Evolutionary conservation across 1,284 basidiomycete species (phyloP), one percentile per base, ranked within the genome.

Genomic region (Microbotryum violaceum): DNA sequence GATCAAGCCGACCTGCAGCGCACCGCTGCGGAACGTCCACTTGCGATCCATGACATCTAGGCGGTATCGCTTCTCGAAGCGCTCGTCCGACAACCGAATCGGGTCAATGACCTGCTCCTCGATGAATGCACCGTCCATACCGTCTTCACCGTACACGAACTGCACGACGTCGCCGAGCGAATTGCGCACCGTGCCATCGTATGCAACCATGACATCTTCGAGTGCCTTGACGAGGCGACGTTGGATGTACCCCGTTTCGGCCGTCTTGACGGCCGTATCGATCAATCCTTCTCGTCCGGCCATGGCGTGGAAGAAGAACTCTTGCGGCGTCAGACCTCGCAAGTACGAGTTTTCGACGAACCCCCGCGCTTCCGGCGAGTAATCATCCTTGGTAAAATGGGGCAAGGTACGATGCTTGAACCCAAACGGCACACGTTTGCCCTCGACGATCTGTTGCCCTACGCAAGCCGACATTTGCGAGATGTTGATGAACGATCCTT

Each of bases 281-380:
- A 98, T 97, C 58, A 98, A 79, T 82, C 96, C 96, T 77, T 98
- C 96, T 73, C 96, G 88, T 79, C 96, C 96, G 72, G 94, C 94
- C 96, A 98, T 98, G 60, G 96, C 96, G 78, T 99, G 96, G 85
- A 99, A 98, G 83, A 98, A 98, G 82, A 93, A 99, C 75, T 98
- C 96, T 71, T 97, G 93, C 0, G 96, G 93, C 0, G 94, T 98
- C 65, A 98, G 76, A 54, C 96, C 96, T 69, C 94, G 88, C 33
- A 98, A 81, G 74, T 98, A 99, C n/a, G 96, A 98, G 76, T 99
- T 99, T 76, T 98, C 96, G 65, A 99, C 94, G 76, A 98, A 99
- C 12, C 96, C 96, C 63, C 94, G 86, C n/a, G 92, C 87, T 74
- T 98, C 93, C 3, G 96, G 93, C 73, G 91, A 92, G 78, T 96